A percentile compares a stretch with the other conserved stretches of the same genome.
These are phyloP conservation scores for Lumnitzera racemosa DNA, from an alignment of 345 rosid species.

Conservation along the genomic window DNA sequence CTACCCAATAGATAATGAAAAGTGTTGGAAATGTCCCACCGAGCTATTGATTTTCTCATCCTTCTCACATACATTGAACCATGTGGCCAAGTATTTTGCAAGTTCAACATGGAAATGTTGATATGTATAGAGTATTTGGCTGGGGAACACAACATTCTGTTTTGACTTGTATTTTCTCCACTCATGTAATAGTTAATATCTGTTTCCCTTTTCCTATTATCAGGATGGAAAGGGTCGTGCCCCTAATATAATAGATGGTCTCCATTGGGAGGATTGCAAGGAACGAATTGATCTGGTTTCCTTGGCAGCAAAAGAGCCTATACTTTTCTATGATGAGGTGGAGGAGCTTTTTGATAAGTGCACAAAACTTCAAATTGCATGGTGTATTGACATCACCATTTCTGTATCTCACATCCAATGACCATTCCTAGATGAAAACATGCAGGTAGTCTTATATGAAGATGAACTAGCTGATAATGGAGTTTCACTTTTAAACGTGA, in stretches of 20 bases:
- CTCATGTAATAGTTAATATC: background rate
- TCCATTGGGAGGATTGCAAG: slow-evolving; percentile 76
- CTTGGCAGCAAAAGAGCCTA: slow-evolving; percentile 79
- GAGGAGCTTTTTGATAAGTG: background rate
- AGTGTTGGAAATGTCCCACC: background rate
- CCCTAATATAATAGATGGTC: slow-evolving; percentile 19
- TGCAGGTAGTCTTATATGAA: slow-evolving; percentile 89
- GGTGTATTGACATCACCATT: too few species aligned
- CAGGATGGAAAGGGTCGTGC: slow-evolving; percentile 27
- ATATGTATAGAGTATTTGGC: too few species aligned
- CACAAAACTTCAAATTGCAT: too few species aligned
- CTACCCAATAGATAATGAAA: background rate
- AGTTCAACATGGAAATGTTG: too few species aligned
- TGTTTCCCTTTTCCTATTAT: slow-evolving; percentile 1
- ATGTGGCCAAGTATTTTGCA: too few species aligned
- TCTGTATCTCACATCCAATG: too few species aligned
- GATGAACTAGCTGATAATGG: slow-evolving; percentile 97
- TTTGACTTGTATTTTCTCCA: too few species aligned
- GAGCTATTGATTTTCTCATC: background rate
- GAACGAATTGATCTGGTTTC: slow-evolving; percentile 72
- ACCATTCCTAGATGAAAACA: slow-evolving; percentile 2
- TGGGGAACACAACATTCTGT: too few species aligned
- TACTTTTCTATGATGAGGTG: slow-evolving; percentile 98
- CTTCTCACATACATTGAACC: background rate
- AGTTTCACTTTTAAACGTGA: slow-evolving; percentile 79